Conservation (phyloP, 1,284 basidiomycete species). For the Cryptococcus sp. region DNA sequence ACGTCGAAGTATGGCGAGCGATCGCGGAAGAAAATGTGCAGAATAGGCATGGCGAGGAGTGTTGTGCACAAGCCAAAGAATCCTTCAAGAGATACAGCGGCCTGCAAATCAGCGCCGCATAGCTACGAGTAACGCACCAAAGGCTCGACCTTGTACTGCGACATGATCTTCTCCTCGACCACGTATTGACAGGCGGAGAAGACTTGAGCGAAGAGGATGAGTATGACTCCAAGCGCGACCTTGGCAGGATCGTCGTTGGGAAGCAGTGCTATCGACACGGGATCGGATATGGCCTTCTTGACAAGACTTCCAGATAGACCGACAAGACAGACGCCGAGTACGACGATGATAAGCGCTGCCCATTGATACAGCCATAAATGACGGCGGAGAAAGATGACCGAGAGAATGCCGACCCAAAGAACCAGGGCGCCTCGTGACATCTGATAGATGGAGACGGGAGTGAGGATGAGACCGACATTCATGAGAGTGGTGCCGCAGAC, state of each 20-base stretch:
- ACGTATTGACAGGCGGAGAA: slow-evolving; percentile 57
- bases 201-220: slow-evolving; percentile 94
- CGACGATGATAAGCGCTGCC: slow-evolving; percentile 87
- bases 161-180: slow-evolving; percentile 93
- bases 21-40: slow-evolving; percentile 60
- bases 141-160: slow-evolving; percentile 82
- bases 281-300: slow-evolving; percentile 62
- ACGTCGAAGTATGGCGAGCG: slow-evolving; percentile 88
- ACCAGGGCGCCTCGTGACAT: slow-evolving; percentile 97
- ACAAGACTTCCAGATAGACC: slow-evolving; percentile 87
- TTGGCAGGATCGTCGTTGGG: slow-evolving; percentile 52
- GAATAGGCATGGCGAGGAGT: slow-evolving; percentile 47
- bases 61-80: slow-evolving; percentile 79
- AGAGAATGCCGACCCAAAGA: slow-evolving; percentile 91
- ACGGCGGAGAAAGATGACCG: slow-evolving; percentile 86
- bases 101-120: slow-evolving; percentile 24
- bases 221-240: slow-evolving; percentile 67
- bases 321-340: slow-evolving; percentile 85
- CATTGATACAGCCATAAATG: slow-evolving; percentile 61
- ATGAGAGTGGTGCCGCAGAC: slow-evolving; percentile 66
- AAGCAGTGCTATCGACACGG: slow-evolving; percentile 30
- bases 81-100: slow-evolving; percentile 93
- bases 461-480: slow-evolving; percentile 93
- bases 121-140: slow-evolving; percentile 54
- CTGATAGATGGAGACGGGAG: slow-evolving; percentile 96